Evolutionary conservation across 805 yeast genomes (phyloP), one percentile per base, ranked within the genome.

Genomic region (Kuraishia capsulata): DNA sequence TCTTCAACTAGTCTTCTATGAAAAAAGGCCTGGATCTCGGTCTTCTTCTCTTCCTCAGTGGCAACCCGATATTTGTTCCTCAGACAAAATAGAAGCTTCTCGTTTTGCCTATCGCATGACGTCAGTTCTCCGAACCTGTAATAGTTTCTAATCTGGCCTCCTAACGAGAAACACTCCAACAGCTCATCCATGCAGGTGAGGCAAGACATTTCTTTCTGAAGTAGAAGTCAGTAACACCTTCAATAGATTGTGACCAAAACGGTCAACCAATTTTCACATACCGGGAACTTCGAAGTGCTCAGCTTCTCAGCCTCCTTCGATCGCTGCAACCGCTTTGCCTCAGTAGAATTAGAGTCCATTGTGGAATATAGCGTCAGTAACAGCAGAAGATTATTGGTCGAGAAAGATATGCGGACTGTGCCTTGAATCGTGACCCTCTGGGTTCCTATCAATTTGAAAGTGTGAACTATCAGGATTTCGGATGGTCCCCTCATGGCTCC

Each of bases 121-220:
- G 79, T 77, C 49, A 86, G 69, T 32, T 78, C 76, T 2, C 97
- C 97, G 52, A 77, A 82, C 39, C 97, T 65, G 54, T 89, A 90
- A 51, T 83, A 82, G 58, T 82, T 73, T 43, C 94, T 73, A 17
- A 85, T 62, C 53, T 89, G 96, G 1, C 97, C 97, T 3, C 96
- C 97, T 3, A 89, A 53, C 0, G 97, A 84, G 61, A 84, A 87
- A 56, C 97, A 90, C 35, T 76, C 79, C 34, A 88, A 70, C 18
- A 89, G 65, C 52, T 87, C 95, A 57, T 89, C 95, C 58, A 89
- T 80, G 1, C 92, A 92, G 33, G 90, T 86, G 39, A 80, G 66
- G 52, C 90, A 81, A 37, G 75, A 71, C 88, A 81, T 51, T 38
- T 59, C 64, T 41, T 49, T 56, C 59, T 57, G 32, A 16, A 23